These are phyloP conservation scores for Boeremia exigua DNA, from an alignment of 2,329 filamentous ascomycete genomes.

Conservation along the genomic window DNA sequence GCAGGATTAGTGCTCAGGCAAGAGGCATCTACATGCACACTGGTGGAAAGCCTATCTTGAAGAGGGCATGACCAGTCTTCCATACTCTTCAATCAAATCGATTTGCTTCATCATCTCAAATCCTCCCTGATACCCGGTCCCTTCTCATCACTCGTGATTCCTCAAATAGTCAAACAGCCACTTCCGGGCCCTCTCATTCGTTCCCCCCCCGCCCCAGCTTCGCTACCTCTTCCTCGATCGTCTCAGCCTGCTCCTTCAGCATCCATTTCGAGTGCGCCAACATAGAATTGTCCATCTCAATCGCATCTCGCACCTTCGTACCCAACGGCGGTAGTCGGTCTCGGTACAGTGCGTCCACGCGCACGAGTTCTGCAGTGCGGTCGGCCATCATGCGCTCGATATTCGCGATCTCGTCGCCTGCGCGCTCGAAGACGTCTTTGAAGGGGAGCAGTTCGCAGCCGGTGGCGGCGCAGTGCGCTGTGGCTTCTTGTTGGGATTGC, in stretches of 20 bases:
- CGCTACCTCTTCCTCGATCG: not conserved
- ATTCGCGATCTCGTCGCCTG: not conserved
- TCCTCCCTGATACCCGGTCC: not conserved
- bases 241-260: not conserved
- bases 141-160: not conserved
- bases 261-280: not conserved
- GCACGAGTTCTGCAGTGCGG: not conserved
- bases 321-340: not conserved
- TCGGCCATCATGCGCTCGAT: not conserved
- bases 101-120: too few relatives aligned
- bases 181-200: not conserved
- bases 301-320: not conserved
- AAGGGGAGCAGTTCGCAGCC: slow-evolving; percentile 4
- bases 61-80: too few relatives aligned
- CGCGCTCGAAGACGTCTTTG: not conserved
- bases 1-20: not conserved
- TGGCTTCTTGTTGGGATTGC: slow-evolving; percentile 14
- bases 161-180: slow-evolving; percentile 3
- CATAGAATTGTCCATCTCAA: not conserved
- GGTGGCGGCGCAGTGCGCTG: slow-evolving; percentile 7
- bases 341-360: not conserved
- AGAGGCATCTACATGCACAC: too few relatives aligned
- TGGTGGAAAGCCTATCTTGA: too few relatives aligned
- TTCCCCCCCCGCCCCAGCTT: not conserved
- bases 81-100: too few relatives aligned